Evolutionary conservation across 192 early-diverging fungal species (phyloP), one percentile per base, ranked within the genome.

Genomic region (Thamnidium elegans): DNA sequence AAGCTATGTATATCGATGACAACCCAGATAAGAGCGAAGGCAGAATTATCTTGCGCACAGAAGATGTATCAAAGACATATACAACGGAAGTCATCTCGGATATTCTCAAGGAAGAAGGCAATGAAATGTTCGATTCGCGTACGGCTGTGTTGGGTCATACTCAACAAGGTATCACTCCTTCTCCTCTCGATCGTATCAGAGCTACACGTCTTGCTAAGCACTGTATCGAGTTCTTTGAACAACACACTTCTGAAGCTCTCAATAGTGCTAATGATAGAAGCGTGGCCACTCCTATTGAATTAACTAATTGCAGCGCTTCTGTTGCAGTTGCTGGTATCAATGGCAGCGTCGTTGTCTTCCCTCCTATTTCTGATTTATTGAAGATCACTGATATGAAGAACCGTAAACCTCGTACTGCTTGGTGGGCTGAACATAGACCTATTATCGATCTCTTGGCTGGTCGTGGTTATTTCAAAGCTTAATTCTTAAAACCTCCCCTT

Each of bases 131-230:
- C 72, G 95, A 95, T 74, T 91, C 92, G 0, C 84, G 91, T 47
- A 94, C 94, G 9, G 84, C 94, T 11, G 89, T 95, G 6, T 81
- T 99, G 36, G 97, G 97, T 19, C 97, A 99, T 65, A 80, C 95
- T 61, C 97, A 97, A 73, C 97, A 99, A 73, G 97, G 97, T 42
- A 90, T 88, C 62, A 86, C 90, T 10, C 94, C 97, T 20, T 89
- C 89, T 23, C 95, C 97, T n/a, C 70, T 96, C 46, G 97, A 99
- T 79, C 91, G 97, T 30, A 89, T 93, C 71, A 89, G 95, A n/a
- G 97, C 94, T 14, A 94, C 88, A 43, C 85, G 87, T 14, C 75
- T 94, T 72, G 93, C 93, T 1, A 87, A 93, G 17, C 84, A 87
- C 53, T 83, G 89, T 53, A 71, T 97, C 55, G 81, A 91, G 34